Evolutionary conservation across 441 rosid species (phyloP).

Genomic region (Eruca vesicaria): DNA sequence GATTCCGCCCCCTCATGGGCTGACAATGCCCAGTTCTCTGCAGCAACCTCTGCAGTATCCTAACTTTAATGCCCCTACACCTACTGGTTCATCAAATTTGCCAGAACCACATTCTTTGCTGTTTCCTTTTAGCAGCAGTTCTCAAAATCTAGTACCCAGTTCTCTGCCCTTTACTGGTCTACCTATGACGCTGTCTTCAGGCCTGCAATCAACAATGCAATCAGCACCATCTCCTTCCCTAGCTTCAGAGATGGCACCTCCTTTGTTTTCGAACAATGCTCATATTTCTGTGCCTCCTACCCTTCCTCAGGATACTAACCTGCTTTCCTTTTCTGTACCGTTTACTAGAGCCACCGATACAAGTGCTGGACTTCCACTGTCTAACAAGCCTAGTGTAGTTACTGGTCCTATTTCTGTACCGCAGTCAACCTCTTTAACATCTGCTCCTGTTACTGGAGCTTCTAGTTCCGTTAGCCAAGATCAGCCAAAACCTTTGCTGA

Average conservation of each 20-base stretch:
- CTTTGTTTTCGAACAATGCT: conserved; percentile 45
- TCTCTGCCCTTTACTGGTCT: conserved; percentile 28
- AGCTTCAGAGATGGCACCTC: conserved; percentile 57
- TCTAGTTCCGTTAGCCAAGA: conserved; percentile 46
- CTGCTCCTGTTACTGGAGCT: conserved; percentile 41
- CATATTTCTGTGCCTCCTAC: conserved; percentile 48
- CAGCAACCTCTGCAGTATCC: conserved; percentile 77
- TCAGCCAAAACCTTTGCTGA: conserved; percentile 50
- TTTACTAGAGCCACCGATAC: conserved; percentile 48
- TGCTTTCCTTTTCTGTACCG: conserved; percentile 50
- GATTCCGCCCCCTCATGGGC: conserved; percentile 73
- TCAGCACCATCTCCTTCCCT: conserved; percentile 51
- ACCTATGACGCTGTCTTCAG: conserved; percentile 22
- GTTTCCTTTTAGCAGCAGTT: conserved; percentile 33
- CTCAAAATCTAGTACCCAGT: conserved; percentile 25
- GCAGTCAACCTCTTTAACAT: conserved; percentile 43
- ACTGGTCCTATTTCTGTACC: conserved; percentile 45
- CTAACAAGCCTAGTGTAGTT: conserved; percentile 46
- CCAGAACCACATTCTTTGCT: conserved; percentile 57
- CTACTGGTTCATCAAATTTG: conserved; percentile 47
- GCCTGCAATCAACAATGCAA: conserved; percentile 35
- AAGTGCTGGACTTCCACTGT: conserved; percentile 40
- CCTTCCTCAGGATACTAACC: conserved; percentile 40
- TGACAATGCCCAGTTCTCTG: conserved; percentile 65
- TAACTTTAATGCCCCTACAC: conserved; percentile 56